Conservation (phyloP, 164 flowering plant genomes). For the Umbellularia californica region DNA sequence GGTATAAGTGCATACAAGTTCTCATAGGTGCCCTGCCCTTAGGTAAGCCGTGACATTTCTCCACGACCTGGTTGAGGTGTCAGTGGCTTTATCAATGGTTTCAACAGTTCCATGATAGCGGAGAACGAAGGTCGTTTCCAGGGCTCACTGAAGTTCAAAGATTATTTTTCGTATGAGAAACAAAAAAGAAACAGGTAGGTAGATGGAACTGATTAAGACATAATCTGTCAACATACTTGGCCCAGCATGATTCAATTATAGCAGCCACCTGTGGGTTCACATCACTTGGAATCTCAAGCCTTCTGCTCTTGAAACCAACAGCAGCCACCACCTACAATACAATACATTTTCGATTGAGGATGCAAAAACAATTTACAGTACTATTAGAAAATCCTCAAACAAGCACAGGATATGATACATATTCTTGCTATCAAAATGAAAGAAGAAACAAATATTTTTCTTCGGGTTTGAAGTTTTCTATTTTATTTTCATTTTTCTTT, state of each 20-base stretch:
- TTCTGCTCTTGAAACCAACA: constrained; percentile 71
- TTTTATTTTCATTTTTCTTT: background rate
- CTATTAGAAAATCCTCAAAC: background rate
- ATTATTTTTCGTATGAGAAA: background rate
- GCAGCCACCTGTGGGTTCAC: constrained; percentile 63
- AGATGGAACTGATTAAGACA: background rate
- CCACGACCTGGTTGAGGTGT: constrained; percentile 37
- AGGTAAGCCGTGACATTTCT: constrained; percentile 36
- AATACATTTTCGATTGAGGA: background rate
- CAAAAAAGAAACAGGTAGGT: background rate
- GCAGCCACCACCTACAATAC: constrained; percentile 77
- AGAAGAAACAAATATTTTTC: background rate
- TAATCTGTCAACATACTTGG: constrained; percentile 42
- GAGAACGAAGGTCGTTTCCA: constrained; percentile 85
- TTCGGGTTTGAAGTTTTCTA: background rate
- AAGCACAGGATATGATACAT: background rate
- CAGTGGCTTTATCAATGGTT: constrained; percentile 50
- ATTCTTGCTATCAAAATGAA: background rate
- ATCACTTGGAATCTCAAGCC: constrained; percentile 77
- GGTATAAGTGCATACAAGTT: constrained; percentile 18
- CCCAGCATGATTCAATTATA: constrained; percentile 81
- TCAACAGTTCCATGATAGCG: constrained; percentile 66
- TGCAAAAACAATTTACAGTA: background rate
- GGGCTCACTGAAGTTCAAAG: constrained; percentile 61
- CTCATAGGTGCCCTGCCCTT: constrained; percentile 14